These are phyloP conservation scores for Striga hermonthica DNA, from an alignment of 305 asterid species.

Conservation along the genomic window DNA sequence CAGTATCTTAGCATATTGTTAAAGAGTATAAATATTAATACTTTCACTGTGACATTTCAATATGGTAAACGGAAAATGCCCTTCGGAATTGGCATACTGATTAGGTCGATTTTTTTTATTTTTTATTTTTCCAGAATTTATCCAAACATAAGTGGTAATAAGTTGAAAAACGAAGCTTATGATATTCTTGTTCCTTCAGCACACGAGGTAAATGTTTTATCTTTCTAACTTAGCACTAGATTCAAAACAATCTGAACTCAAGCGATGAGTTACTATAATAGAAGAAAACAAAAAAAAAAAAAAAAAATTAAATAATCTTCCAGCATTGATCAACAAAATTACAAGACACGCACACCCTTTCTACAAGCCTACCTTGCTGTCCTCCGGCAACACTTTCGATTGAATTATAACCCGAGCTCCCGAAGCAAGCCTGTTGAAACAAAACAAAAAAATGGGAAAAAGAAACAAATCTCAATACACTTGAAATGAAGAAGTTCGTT, in stretches of 20 bases:
- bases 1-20: no score
- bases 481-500: constrained; percentile 18
- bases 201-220: no score
- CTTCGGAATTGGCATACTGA: constrained; percentile 15
- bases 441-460: no score
- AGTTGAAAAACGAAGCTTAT: neutral
- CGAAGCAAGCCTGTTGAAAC: constrained; percentile 84
- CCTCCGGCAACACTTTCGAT: constrained; percentile 49
- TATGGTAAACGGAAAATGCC: neutral
- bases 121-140: no score
- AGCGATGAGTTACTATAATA: neutral
- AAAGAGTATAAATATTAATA: no score
- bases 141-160: constrained; percentile 10
- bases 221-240: no score
- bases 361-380: constrained; percentile 31
- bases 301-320: neutral
- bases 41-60: neutral
- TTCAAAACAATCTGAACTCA: neutral
- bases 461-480: constrained; percentile 32
- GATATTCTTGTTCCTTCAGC: no score
- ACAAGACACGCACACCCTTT: constrained; percentile 11
- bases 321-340: neutral
- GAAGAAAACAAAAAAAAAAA: neutral
- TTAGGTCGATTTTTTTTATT: constrained; percentile 1
- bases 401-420: constrained; percentile 98